These are phyloP conservation scores for Sarcodon aspratus DNA, from an alignment of 768 basidiomycete genomes.

Conservation along the genomic window DNA sequence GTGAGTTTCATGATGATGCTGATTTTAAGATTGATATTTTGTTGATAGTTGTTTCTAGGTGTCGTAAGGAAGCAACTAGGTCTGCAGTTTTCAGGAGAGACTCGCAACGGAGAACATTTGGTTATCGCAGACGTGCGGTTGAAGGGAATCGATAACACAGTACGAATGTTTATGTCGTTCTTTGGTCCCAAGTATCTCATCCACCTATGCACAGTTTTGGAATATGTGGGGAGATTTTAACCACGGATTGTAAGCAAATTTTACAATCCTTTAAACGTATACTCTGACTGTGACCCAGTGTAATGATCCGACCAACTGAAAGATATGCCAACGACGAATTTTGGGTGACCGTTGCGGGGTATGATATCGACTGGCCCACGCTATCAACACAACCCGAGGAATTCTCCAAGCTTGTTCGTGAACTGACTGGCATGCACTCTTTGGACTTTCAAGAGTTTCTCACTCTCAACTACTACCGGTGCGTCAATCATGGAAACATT, in stretches of 20 bases:
- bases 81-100: constrained; percentile 30
- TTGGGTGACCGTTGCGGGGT: constrained; percentile 2
- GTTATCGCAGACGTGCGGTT: constrained; percentile 27
- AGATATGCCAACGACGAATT: constrained; percentile 13
- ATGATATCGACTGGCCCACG: constrained; percentile 6
- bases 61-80: too few relatives aligned
- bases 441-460: constrained; percentile 19
- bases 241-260: constrained; percentile 7
- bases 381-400: constrained; percentile 12
- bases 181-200: not conserved
- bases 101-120: constrained; percentile 13
- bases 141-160: constrained; percentile 18
- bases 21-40: not conserved
- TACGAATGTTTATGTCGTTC: constrained; percentile 9
- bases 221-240: too few relatives aligned
- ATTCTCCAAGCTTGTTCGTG: constrained; percentile 18
- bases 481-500: constrained; percentile 5
- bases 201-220: constrained; percentile 8
- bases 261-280: not conserved
- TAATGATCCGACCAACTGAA: constrained; percentile 7
- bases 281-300: not conserved
- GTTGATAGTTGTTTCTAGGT: too few relatives aligned
- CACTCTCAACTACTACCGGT: constrained; percentile 18
- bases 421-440: constrained; percentile 15
- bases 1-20: constrained; percentile 4